A percentile compares a stretch with the other conserved stretches of the same genome.
phyloP scores from a whole-genome alignment of 495 filamentous ascomycete genomes.

The Daldinia vernicosa region DNA sequence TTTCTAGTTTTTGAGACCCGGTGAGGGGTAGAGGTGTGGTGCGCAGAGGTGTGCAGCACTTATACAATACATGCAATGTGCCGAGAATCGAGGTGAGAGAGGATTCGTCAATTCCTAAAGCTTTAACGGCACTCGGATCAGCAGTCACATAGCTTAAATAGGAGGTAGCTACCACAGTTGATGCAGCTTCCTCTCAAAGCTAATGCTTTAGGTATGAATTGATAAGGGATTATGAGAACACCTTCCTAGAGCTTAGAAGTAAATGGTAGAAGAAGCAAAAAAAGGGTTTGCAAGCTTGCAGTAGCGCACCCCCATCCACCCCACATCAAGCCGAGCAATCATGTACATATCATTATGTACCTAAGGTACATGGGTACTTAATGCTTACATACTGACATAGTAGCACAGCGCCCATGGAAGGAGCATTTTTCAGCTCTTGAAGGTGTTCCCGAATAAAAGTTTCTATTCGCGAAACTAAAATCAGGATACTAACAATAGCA shows the following conservation, averaged over 20 bases:
- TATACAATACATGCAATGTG: slow-evolving; percentile 9
- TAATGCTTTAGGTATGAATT: slow-evolving; percentile 1
- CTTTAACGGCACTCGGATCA: slow-evolving; percentile 17
- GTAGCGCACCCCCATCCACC: slow-evolving; percentile 17
- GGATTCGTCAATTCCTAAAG: slow-evolving; percentile 41
- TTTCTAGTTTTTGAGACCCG: slow-evolving; percentile 10
- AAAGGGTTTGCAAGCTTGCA: slow-evolving; percentile 19
- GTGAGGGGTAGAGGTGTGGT: slow-evolving; percentile 30
- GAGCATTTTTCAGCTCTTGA: not conserved
- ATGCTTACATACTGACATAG: no score
- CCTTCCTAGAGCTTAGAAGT: slow-evolving; percentile 4
- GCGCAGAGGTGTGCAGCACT: slow-evolving; percentile 1
- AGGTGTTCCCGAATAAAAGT: not conserved
- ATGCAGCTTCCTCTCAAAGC: slow-evolving; percentile 9
- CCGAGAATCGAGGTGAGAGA: slow-evolving; percentile 8
- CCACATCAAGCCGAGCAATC: slow-evolving; percentile 9
- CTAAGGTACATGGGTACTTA: slow-evolving; percentile 3
- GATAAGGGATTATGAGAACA: slow-evolving; percentile 14
- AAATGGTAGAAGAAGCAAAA: slow-evolving; percentile 5
- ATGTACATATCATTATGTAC: not conserved
- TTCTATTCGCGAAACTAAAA: not conserved
- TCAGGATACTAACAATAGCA: not conserved
- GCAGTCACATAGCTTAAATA: slow-evolving; percentile 23
- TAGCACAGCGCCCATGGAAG: not conserved
- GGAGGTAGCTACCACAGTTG: slow-evolving; percentile 9